Conservation (phyloP, 352 stramenopile species). For the Globisporangium radiosum region DNA sequence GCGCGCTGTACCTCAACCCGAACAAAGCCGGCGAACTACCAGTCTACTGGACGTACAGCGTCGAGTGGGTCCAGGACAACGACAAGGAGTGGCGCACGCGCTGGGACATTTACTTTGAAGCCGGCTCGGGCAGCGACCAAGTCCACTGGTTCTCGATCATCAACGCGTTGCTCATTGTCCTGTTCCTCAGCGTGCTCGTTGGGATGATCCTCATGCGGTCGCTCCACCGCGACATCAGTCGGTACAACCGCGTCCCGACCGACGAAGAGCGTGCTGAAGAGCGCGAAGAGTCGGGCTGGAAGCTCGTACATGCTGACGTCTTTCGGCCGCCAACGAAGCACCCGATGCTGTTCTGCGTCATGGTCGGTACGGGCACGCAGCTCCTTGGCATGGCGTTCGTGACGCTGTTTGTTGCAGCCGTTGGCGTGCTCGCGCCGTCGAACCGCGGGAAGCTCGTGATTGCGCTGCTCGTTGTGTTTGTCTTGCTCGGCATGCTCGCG, state of each 20-base stretch:
- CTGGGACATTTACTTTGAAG: conserved; percentile 99
- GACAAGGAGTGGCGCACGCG: conserved; percentile 96
- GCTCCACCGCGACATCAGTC: conserved; percentile 96
- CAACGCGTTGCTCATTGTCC: conserved; percentile 98
- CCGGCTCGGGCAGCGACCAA: conserved; percentile 86
- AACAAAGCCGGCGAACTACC: conserved; percentile 77
- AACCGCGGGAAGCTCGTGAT: conserved; percentile 98
- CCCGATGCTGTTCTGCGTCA: conserved; percentile 96
- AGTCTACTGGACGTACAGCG: conserved; percentile 96
- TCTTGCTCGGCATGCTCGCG: conserved; percentile 94
- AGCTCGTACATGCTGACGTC: conserved; percentile 99
- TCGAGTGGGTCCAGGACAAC: conserved; percentile 94
- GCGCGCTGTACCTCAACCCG: conserved; percentile 75
- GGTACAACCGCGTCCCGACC: conserved; percentile 96
- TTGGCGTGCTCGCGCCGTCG: conserved; percentile 95
- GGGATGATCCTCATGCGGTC: conserved; percentile 98
- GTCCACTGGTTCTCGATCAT: conserved; percentile 99
- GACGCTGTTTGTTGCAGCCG: conserved; percentile 95
- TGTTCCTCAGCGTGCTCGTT: conserved; percentile 99
- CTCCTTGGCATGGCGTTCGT: conserved; percentile 94
- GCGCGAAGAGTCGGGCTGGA: conserved; percentile 98
- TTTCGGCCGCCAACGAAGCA: conserved; percentile 95
- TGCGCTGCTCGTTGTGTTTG: conserved; percentile 96
- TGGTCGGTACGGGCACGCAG: conserved; percentile 97
- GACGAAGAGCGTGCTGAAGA: conserved; percentile 98